A percentile compares a stretch with the other conserved stretches of the same genome.
Evolutionary conservation across 345 rosid genomes (phyloP).

Genomic region (Xanthoceras sorbifolium): DNA sequence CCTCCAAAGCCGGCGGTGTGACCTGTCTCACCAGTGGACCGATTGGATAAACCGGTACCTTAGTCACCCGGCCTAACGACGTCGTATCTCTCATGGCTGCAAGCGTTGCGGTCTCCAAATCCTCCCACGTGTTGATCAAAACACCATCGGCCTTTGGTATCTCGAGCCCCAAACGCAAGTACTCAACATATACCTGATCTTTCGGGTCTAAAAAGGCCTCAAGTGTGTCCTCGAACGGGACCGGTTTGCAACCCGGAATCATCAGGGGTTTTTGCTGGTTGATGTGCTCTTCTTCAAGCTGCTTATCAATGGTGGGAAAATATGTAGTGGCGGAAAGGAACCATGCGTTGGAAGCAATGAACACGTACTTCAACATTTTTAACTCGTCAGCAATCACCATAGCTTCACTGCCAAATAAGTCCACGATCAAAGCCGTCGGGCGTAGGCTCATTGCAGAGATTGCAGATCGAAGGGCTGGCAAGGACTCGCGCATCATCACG

Average conservation of each 20-base stretch:
- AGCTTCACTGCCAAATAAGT: slow-evolving; percentile 58
- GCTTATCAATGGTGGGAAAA: slow-evolving; percentile 32
- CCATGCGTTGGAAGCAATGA: slow-evolving; percentile 56
- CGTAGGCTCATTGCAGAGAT: slow-evolving; percentile 37
- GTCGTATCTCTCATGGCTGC: slow-evolving; percentile 25
- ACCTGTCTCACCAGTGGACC: slow-evolving; percentile 28
- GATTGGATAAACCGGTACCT: slow-evolving; percentile 27
- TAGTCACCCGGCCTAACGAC: slow-evolving; percentile 10
- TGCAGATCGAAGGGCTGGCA: slow-evolving; percentile 47
- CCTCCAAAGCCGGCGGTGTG: neutral
- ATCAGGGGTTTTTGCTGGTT: slow-evolving; percentile 30
- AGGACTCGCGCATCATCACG: slow-evolving; percentile 40
- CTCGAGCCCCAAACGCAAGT: slow-evolving; percentile 15
- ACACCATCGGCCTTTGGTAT: slow-evolving; percentile 34
- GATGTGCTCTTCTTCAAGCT: slow-evolving; percentile 31
- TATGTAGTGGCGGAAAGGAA: slow-evolving; percentile 32
- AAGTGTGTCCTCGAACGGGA: slow-evolving; percentile 27
- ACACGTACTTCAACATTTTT: slow-evolving; percentile 48
- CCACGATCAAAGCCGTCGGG: slow-evolving; percentile 50
- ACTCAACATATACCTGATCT: slow-evolving; percentile 17
- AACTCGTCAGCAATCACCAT: slow-evolving; percentile 47
- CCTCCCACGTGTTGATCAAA: slow-evolving; percentile 42
- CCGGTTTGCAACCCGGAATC: slow-evolving; percentile 53
- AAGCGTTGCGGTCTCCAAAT: slow-evolving; percentile 30
- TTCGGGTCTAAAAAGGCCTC: neutral